Conservation (phyloP, 2,329 filamentous ascomycete genomes). For the Aspergillus pseudotamarii region DNA sequence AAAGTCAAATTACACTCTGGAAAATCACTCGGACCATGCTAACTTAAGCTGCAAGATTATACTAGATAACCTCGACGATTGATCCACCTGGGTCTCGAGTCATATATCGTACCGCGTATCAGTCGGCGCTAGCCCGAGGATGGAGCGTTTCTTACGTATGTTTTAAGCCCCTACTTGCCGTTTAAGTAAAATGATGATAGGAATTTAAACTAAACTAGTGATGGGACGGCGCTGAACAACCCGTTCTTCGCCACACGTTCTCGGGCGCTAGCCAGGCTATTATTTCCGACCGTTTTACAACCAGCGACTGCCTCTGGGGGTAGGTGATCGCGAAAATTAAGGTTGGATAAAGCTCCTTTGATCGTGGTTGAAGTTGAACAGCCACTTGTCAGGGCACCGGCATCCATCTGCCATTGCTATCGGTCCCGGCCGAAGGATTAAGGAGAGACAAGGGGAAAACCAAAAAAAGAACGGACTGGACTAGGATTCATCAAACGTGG, state of each 20-base stretch:
- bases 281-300: conserved; percentile 12
- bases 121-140: background rate
- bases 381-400: background rate
- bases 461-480: background rate
- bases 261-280: conserved; percentile 5
- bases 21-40: conserved; percentile 4
- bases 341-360: conserved; percentile 12
- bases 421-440: background rate
- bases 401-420: background rate
- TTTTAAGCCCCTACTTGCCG: conserved; percentile 3
- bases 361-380: background rate
- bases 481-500: background rate
- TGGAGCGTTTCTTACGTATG: conserved; percentile 1
- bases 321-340: conserved; percentile 10
- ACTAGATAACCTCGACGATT: conserved; percentile 6
- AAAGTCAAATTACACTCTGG: conserved; percentile 7
- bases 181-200: conserved; percentile 1
- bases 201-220: conserved; percentile 3
- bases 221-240: conserved; percentile 2
- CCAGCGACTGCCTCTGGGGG: background rate
- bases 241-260: conserved; percentile 11
- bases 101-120: conserved; percentile 5
- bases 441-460: background rate
- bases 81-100: conserved; percentile 5
- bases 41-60: conserved; percentile 8